Base-by-base conservation (phyloP, 305 asterid genomes). In the Nicotiana rustica region DNA sequence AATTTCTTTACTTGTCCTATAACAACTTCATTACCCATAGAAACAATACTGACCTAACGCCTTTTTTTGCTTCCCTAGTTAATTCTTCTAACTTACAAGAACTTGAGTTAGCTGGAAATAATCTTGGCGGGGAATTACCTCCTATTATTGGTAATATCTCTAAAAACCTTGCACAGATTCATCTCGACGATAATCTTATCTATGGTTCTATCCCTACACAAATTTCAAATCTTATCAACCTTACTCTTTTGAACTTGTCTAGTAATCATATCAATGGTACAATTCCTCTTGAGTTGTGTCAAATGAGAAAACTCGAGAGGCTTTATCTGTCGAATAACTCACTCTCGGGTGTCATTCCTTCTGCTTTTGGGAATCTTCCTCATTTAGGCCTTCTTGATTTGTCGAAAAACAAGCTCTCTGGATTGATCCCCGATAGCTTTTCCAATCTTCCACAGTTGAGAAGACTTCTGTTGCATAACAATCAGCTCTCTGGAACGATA, bases 371-470 rank as follows among this genome's bases (percentile, higher is more conserved):
- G 10, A 49, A 88, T 64, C 86, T 89, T 88, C 82, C 88, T 3
- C 97, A 92, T 88, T 86, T 94, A 80, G 97, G 97, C 44, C 96
- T 93, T 66, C 90, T 95, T 3, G 98, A 93, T 84, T 83, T 92
- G 82, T 95, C 99, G 3, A 90, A 84, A 73, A 95, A 95, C 93
- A 89, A 85, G 66, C 95, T 95, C 29, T 84, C 91, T 1, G 94
- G 97, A 31, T 71, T 89, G 4, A 93, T 95, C 79, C 99, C 99
- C 0, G 91, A 93, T 60, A 86, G 84, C 80, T 91, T 93, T 64
- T 89, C 92, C 10, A 89, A 90, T 75, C 95, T 92, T 19, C 44
- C 86, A 21, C 98, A 92, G 88, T 89, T 95, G 5, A 85, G 98
- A 78, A 86, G 89, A 31, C 97, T 93, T 57, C 78, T 91, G 29